Base-by-base conservation (phyloP, 140 eudicot genomes). In the Erigeron philadelphicus region DNA sequence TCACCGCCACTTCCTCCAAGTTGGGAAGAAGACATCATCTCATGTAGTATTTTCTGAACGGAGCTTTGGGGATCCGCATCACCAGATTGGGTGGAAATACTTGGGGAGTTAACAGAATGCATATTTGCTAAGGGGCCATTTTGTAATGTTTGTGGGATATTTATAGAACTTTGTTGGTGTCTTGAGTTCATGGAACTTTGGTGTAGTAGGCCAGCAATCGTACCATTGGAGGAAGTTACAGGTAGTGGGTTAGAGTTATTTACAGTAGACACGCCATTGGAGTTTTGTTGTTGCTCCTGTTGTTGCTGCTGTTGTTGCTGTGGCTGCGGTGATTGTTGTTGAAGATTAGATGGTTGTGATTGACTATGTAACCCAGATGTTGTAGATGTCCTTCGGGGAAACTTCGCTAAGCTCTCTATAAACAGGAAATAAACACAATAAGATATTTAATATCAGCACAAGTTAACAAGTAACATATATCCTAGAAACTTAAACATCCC, bases 351-450 rank as follows among this genome's bases (percentile, higher is more conserved):
- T 65, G 81, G 86, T 62, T 84, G 97, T 55, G 77, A 69, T 65
- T 88, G 96, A 53, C 75, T 75, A 67, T 74, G 87, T 73, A 79
- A 72, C 43, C 81, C 87, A 58, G 96, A 75, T 70, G 88, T 60
- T 46, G 88, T 48, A 64, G 68, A 76, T 45, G 90, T 80, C 67
- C 94, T 85, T 62, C 97, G 78, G 18, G 97, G 96, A 62, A 85
- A 90, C 67, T 90, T 90, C 6, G 95, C 87, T 76, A 90, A 84
- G 78, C 97, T 84, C 87, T 90, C 97, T 90, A 84, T 31, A 10
- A 71, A 72, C 61, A 55, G 35, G 16, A 9, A 55, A 15, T 55
- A 12, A 57, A 47, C 40, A 71, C 50, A 38, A 44, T 77, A 74
- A 62, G 68, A 63, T 18, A 55, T 63, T 63, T 18, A 63, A 16